Base-by-base conservation (phyloP, 2,329 filamentous ascomycete species). In the Pseudogymnoascus pannorum region DNA sequence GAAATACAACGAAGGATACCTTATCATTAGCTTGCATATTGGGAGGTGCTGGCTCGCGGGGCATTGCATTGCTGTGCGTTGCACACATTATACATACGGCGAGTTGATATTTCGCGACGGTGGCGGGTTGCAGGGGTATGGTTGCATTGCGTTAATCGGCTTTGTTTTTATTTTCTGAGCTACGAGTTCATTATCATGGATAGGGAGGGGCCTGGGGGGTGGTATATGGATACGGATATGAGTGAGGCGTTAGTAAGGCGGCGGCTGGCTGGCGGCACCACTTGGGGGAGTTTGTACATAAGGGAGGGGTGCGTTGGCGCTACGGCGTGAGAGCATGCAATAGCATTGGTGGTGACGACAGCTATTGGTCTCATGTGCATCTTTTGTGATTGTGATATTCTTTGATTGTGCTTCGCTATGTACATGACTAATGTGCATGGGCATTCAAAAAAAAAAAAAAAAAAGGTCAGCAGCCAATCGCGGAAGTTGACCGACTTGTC, bases 11-110 rank as follows among this genome's bases (percentile, higher is more conserved):
- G 29, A 54, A 54, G 26, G 48, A 54, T 54, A 54, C 48, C n/a
- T 54, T 54, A 54, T 54, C 48, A 54, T 54, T 54, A 54, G 48
- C 48, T 54, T 54, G 48, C 48, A 54, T n/a, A n/a, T 54, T 54
- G 31, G 48, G 48, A 26, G 29, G 48, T 54, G 48, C 48, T 54
- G 48, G 48, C 48, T 54, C 16, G 48, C 48, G 48, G 26, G 24
- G n/a, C 29, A 54, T 54, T 51, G 44, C 44, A 31, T 54, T 54
- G 48, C 48, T 54, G 48, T 54, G 48, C 48, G 18, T 40, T 40
- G 36, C 36, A 40, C 40, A 54, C 48, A 54, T 54, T 31, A 54
- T 44, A 54, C 48, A 54, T 54, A 54, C 48, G 26, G 26, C 29
- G 42, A 26, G 24, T 26, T 24, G 14, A 51, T 51, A 51, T 29